A percentile compares a stretch with the other conserved stretches of the same genome.
phyloP scores from a whole-genome alignment of 495 filamentous ascomycete species.

The Friedmanniomyces simplex region DNA sequence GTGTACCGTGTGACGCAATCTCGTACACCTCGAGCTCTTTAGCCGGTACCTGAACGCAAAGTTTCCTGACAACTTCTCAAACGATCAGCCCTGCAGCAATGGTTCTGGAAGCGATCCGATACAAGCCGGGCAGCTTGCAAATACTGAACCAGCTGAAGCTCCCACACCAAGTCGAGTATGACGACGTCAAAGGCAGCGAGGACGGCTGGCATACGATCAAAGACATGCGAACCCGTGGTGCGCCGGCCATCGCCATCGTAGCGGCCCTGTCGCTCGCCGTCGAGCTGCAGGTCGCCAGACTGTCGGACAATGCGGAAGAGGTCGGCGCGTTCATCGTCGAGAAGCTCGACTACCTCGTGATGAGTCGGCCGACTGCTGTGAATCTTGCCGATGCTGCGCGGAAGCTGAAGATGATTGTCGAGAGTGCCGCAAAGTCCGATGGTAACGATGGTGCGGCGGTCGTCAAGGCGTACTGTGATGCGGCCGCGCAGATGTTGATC shows the following conservation, averaged over 20 bases:
- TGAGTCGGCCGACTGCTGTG: constrained; percentile 84
- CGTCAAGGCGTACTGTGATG: constrained; percentile 54
- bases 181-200: constrained; percentile 58
- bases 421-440: constrained; percentile 30
- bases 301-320: constrained; percentile 43
- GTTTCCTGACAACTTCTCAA: background rate
- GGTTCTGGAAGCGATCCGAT: constrained; percentile 81
- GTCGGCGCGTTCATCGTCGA: constrained; percentile 54
- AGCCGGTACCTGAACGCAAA: constrained; percentile 9
- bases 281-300: constrained; percentile 42
- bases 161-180: constrained; percentile 76
- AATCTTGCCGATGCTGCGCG: constrained; percentile 82
- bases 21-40: background rate
- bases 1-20: background rate
- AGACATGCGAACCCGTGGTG: constrained; percentile 86
- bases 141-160: constrained; percentile 86
- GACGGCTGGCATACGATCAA: constrained; percentile 90
- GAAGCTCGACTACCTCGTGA: constrained; percentile 71
- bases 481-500: constrained; percentile 78
- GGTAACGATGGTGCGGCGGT: constrained; percentile 40
- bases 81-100: constrained; percentile 25
- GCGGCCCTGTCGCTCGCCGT: constrained; percentile 79
- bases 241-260: constrained; percentile 94
- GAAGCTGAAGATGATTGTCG: constrained; percentile 56
- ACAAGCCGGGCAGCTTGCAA: constrained; percentile 60